Evolutionary conservation across 345 rosid species (phyloP), one percentile per base, ranked within the genome.

Genomic region (Pugionium cornutum): DNA sequence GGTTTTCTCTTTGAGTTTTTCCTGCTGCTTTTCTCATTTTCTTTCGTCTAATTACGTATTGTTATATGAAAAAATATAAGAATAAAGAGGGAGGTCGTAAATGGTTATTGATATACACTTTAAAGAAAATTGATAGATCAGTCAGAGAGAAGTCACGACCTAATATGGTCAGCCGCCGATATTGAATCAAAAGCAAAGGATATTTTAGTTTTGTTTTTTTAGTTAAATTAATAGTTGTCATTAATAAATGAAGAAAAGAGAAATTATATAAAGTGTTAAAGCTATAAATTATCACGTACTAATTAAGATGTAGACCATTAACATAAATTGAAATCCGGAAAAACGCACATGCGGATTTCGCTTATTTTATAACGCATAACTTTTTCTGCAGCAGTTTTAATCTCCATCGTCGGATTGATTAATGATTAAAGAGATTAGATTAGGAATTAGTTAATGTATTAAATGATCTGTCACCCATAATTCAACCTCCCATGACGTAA

Each of bases 391-490:
- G n/a, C 51, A 34, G 8, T 51, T 31, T 31, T 7, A 40, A 59
- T 69, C 9, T 61, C 61, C 27, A 43, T 60, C 61, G 67, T 52
- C 52, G 61, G 75, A 46, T 60, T 9, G 55, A 57, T 27, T 9
- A 41, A 28, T 6, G 50, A 53, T 37, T 18, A 18, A 18, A 18
- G 75, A 53, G 68, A 53, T 39, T 50, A 51, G 52, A 51, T 59
- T 42, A 29, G 18, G 37, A 55, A 18, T 18, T 18, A 18, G 18
- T 66, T 68, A 68, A 11, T 42, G 60, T 32, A 51, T 59, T 27
- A n/a, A 7, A 35, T 46, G 64, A 63, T 55, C 69, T 70, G 75
- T 70, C 44, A 62, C 40, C 64, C 45, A 63, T 40, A 55, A 63
- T 33, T 48, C 32, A 63, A 63, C 57, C n/a, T 53, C 6, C 10